Evolutionary conservation across 2,329 filamentous ascomycete genomes (phyloP).

Genomic region (Ilyonectria robusta): DNA sequence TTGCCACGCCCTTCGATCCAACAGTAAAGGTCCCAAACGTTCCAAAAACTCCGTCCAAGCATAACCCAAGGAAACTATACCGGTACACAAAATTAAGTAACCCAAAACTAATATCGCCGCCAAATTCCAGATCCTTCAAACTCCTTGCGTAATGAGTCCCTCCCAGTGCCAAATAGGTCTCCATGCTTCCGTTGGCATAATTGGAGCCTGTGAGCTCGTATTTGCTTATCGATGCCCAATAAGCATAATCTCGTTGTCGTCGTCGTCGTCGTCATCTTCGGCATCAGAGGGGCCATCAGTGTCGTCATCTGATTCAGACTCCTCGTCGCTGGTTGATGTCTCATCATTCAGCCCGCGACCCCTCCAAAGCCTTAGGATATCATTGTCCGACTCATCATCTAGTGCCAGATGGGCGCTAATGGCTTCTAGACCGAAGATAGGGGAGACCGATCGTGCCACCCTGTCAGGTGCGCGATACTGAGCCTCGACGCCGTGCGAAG

Average conservation of each 20-base stretch:
- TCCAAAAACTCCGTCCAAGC: conserved; percentile 16
- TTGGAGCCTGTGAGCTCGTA: background rate
- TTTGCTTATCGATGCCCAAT: conserved; percentile 62
- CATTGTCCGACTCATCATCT: conserved; percentile 66
- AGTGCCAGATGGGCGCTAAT: conserved; percentile 46
- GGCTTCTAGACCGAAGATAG: conserved; percentile 48
- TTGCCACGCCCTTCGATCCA: conserved; percentile 20
- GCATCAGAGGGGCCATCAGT: conserved; percentile 58
- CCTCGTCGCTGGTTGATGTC: conserved; percentile 63
- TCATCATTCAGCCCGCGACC: conserved; percentile 62
- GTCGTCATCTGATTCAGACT: conserved; percentile 61
- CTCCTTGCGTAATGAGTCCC: conserved; percentile 41
- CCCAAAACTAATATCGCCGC: conserved; percentile 25
- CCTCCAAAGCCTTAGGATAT: conserved; percentile 72
- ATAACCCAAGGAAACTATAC: conserved; percentile 4
- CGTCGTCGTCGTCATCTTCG: conserved; percentile 63
- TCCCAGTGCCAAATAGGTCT: conserved; percentile 20
- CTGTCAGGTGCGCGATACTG: conserved; percentile 56
- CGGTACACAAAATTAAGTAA: conserved; percentile 24
- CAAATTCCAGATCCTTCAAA: conserved; percentile 38
- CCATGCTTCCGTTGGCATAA: conserved; percentile 3
- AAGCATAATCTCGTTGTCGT: conserved; percentile 65
- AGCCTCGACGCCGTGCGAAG: conserved; percentile 54
- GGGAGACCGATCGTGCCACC: conserved; percentile 62
- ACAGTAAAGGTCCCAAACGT: background rate